A percentile compares a stretch with the other conserved stretches of the same genome.
Evolutionary conservation across 768 basidiomycete genomes (phyloP).

Genomic region (Rhizopogon sp.): DNA sequence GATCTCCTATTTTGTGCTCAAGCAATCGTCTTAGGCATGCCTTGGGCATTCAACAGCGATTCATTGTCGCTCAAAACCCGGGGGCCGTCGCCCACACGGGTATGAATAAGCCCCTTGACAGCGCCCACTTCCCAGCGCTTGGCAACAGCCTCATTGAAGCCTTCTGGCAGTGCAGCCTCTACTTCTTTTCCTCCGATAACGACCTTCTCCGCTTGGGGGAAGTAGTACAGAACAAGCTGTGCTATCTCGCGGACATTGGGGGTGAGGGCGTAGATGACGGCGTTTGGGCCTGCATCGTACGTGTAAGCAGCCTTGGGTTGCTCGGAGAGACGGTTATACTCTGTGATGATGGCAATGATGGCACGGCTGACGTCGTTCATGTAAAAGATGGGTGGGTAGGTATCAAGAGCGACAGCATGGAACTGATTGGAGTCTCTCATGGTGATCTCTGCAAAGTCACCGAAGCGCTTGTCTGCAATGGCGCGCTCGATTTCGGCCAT

Average conservation of each 20-base stretch:
- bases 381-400: conserved; percentile 97
- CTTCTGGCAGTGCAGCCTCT: conserved; percentile 50
- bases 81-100: conserved; percentile 89
- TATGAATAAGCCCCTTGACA: conserved; percentile 89
- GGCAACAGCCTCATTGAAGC: conserved; percentile 78
- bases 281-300: conserved; percentile 98
- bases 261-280: conserved; percentile 87
- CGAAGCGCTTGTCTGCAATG: conserved; percentile 77
- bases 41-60: conserved; percentile 60
- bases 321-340: conserved; percentile 81
- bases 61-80: conserved; percentile 60
- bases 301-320: conserved; percentile 88
- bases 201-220: conserved; percentile 62
- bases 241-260: conserved; percentile 77
- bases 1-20: conserved; percentile 8
- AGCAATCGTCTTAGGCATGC: conserved; percentile 59
- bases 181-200: conserved; percentile 45
- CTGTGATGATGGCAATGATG: conserved; percentile 88
- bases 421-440: conserved; percentile 99
- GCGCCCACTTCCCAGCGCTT: conserved; percentile 69
- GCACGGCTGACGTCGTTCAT: conserved; percentile 95
- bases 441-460: conserved; percentile 83
- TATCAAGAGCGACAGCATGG: conserved; percentile 97
- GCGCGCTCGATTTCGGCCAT: conserved; percentile 82
- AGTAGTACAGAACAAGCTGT: conserved; percentile 71